These are phyloP conservation scores for Microbotryum silenes-acaulis DNA, from an alignment of 1,284 basidiomycete genomes.

Conservation along the genomic window DNA sequence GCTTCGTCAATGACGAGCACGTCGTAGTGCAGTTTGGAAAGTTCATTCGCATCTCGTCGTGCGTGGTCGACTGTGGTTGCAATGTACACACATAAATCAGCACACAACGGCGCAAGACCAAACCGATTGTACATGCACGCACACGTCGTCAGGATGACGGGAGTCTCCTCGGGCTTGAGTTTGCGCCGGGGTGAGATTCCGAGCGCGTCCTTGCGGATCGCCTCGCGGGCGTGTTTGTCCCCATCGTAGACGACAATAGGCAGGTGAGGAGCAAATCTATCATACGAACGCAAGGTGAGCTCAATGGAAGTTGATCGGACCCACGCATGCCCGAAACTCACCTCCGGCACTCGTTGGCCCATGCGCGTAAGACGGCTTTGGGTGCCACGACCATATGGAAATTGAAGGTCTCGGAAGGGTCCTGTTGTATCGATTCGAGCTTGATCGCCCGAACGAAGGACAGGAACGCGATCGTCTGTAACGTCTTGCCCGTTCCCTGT, in stretches of 20 bases:
- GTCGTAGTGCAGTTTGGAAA: conserved; percentile 11
- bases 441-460: conserved; percentile 55
- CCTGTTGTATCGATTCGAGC: conserved; percentile 5
- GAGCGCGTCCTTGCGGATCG: conserved; percentile 6
- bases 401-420: conserved; percentile 69
- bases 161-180: background rate
- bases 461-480: conserved; percentile 85
- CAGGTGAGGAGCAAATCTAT: conserved; percentile 38
- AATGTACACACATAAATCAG: too few species aligned
- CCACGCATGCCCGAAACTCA: background rate
- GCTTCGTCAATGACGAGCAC: conserved; percentile 40
- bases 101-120: too few species aligned
- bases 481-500: conserved; percentile 58
- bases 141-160: conserved; percentile 4
- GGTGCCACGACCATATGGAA: conserved; percentile 56
- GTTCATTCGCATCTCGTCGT: background rate
- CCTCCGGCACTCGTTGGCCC: conserved; percentile 23
- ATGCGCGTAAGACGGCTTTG: conserved; percentile 24
- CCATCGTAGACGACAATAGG: conserved; percentile 40
- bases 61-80: too few species aligned
- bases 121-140: background rate
- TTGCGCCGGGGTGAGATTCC: background rate
- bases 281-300: background rate
- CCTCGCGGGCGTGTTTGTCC: conserved; percentile 29
- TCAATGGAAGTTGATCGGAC: background rate